Conservation (phyloP, 495 filamentous ascomycete genomes). For the Penicillium mononematosum region DNA sequence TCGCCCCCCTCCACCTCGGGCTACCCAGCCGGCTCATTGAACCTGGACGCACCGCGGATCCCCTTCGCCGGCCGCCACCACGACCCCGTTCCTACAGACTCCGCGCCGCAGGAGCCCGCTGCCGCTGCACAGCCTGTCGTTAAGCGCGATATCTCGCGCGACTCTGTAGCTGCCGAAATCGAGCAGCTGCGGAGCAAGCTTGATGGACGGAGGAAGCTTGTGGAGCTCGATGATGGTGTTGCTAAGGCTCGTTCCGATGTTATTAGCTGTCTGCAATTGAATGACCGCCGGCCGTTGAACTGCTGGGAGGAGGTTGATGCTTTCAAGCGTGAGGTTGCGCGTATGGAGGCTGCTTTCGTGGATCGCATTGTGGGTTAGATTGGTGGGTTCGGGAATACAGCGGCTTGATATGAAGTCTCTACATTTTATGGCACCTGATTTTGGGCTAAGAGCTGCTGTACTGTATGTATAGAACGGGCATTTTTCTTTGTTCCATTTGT, state of each 20-base stretch:
- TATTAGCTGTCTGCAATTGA: conserved; percentile 74
- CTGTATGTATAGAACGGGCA: conserved; percentile 35
- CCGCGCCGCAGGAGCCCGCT: conserved; percentile 17
- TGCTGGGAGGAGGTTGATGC: conserved; percentile 93
- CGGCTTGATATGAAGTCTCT: conserved; percentile 16
- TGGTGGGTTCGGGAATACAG: conserved; percentile 8
- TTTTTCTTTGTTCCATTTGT: conserved; percentile 25
- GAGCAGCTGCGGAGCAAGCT: conserved; percentile 71
- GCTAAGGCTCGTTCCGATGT: conserved; percentile 74
- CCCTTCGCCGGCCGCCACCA: conserved; percentile 47
- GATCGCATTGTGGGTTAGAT: conserved; percentile 69
- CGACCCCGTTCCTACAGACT: conserved; percentile 26
- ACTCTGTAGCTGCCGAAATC: conserved; percentile 64
- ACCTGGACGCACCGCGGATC: conserved; percentile 49
- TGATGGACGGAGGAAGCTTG: conserved; percentile 69
- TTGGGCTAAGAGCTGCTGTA: conserved; percentile 24
- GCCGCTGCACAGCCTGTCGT: conserved; percentile 19
- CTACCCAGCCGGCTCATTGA: conserved; percentile 44
- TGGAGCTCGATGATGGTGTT: conserved; percentile 62
- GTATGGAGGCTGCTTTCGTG: conserved; percentile 82
- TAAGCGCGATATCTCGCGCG: conserved; percentile 49
- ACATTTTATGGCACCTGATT: conserved; percentile 13
- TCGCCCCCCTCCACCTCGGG: conserved; percentile 31
- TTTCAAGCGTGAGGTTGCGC: conserved; percentile 84
- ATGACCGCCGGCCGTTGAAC: conserved; percentile 88